phyloP scores from a whole-genome alignment of 352 stramenopile genomes.

The Paralagenidium karlingii region DNA sequence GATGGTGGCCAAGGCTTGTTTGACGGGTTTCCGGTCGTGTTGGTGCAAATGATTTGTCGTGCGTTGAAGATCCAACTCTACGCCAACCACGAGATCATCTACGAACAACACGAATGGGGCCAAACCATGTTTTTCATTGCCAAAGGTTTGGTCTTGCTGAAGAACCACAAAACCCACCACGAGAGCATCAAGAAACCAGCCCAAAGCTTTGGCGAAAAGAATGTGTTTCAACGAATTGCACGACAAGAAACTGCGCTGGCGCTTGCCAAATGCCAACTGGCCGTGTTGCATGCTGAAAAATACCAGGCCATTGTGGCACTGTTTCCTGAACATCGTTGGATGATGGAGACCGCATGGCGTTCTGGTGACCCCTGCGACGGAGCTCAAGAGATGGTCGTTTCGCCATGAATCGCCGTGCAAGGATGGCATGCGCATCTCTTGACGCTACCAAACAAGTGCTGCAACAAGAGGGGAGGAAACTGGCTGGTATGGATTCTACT shows the following conservation, averaged over 20 bases:
- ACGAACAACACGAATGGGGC: slow-evolving; percentile 9
- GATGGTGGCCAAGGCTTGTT: slow-evolving; percentile 5
- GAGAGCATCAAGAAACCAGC: background rate
- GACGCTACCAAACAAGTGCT: too few relatives aligned
- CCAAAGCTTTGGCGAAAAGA: slow-evolving; percentile 11
- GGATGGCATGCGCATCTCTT: too few relatives aligned
- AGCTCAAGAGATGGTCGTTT: too few relatives aligned
- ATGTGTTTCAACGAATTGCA: slow-evolving; percentile 9
- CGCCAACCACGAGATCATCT: slow-evolving; percentile 10
- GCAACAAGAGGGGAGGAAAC: too few relatives aligned
- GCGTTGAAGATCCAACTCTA: slow-evolving; percentile 12
- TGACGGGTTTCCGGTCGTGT: slow-evolving; percentile 5
- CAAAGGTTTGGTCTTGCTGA: slow-evolving; percentile 3
- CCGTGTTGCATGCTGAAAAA: slow-evolving; percentile 7
- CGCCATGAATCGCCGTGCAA: too few relatives aligned
- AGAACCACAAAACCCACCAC: background rate
- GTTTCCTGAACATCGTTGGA: slow-evolving; percentile 11
- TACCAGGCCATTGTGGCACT: slow-evolving; percentile 6
- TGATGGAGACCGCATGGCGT: too few relatives aligned
- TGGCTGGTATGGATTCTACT: too few relatives aligned
- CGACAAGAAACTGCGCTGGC: slow-evolving; percentile 9
- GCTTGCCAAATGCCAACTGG: slow-evolving; percentile 5
- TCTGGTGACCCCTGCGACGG: too few relatives aligned
- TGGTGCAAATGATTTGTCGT: slow-evolving; percentile 6
- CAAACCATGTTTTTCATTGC: slow-evolving; percentile 15